Evolutionary conservation across 2,329 filamentous ascomycete genomes (phyloP), one percentile per base, ranked within the genome.

Genomic region (Fusarium napiforme): DNA sequence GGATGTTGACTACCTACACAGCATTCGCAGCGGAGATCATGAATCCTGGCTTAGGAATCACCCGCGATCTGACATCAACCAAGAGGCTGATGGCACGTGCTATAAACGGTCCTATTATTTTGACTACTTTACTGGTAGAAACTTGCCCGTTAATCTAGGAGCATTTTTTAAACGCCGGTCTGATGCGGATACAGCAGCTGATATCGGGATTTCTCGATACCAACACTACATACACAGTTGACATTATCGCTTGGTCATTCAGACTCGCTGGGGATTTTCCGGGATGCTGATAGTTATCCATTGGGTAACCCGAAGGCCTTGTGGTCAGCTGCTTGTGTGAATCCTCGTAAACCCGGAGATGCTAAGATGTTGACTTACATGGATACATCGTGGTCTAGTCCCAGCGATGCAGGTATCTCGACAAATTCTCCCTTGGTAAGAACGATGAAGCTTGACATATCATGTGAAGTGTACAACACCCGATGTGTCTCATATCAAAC

Each of bases 81-180:
- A 36, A 19, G 36, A 64, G 37, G 43, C 40, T 32, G 16, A 37
- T 59, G 52, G 52, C 60, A 60, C 60, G 59, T 70, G 66, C 46
- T 53, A 30, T 37, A 53, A 69, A 70, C 60, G 67, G 66, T 49
- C 67, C 67, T 69, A 60, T 65, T 69, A 10, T 34, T 46, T n/a
- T 39, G 49, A 40, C 28, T 28, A 26, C 32, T 19, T 21, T 19
- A 23, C 23, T 23, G 23, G 23, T 23, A 15, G 46, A 37, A 19
- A 32, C 40, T 37, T 40, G 60, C 56, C 28, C 40, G 57, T 19
- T 30, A 23, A 37, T 28, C 23, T 32, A 47, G 26, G 43, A 16
- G 40, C 23, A 18, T 42, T 60, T 63, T 64, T 28, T 50, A 21
- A 46, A 45, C 40, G 30, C 66, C 60, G 59, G 52, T 10, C 53